These are phyloP conservation scores for Diaporthe sp. DNA, from an alignment of 2,329 filamentous ascomycete species.

Conservation along the genomic window DNA sequence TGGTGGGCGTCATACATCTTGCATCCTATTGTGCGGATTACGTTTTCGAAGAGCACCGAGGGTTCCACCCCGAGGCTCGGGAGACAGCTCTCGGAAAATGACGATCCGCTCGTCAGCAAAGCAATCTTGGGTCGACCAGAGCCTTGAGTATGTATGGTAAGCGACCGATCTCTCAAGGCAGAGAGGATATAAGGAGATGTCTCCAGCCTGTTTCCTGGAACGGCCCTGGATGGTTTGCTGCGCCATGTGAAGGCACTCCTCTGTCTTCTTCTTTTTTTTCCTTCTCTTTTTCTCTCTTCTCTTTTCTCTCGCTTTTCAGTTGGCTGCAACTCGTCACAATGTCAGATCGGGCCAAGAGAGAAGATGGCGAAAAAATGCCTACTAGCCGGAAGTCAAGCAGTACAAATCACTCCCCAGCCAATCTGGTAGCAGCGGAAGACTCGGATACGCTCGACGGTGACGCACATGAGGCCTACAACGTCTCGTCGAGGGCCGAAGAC, in stretches of 20 bases:
- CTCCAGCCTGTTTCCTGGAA: neutral
- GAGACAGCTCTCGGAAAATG: slow-evolving; percentile 12
- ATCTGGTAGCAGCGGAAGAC: slow-evolving; percentile 18
- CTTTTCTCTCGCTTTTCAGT: neutral
- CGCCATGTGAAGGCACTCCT: slow-evolving; percentile 2
- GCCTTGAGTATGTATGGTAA: neutral
- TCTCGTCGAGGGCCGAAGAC: slow-evolving; percentile 14
- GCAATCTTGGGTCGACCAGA: slow-evolving; percentile 4
- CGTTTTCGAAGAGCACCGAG: slow-evolving; percentile 9
- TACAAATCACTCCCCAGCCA: neutral
- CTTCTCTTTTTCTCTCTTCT: no score
- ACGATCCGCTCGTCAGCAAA: neutral
- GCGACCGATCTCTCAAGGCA: slow-evolving; percentile 1
- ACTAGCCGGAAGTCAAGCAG: slow-evolving; percentile 15
- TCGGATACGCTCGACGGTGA: slow-evolving; percentile 4
- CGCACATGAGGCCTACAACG: neutral
- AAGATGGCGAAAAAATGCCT: neutral
- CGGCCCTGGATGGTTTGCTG: neutral
- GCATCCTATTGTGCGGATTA: neutral
- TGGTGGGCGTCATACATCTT: neutral
- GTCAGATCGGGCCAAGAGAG: slow-evolving; percentile 2
- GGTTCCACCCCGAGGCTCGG: slow-evolving; percentile 24
- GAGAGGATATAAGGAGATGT: slow-evolving; percentile 5
- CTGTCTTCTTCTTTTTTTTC: neutral
- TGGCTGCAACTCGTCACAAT: neutral